A percentile compares a stretch with the other conserved stretches of the same genome.
phyloP scores from a whole-genome alignment of 2,329 filamentous ascomycete species.

The Ceratocystiopsis brevicomis region DNA sequence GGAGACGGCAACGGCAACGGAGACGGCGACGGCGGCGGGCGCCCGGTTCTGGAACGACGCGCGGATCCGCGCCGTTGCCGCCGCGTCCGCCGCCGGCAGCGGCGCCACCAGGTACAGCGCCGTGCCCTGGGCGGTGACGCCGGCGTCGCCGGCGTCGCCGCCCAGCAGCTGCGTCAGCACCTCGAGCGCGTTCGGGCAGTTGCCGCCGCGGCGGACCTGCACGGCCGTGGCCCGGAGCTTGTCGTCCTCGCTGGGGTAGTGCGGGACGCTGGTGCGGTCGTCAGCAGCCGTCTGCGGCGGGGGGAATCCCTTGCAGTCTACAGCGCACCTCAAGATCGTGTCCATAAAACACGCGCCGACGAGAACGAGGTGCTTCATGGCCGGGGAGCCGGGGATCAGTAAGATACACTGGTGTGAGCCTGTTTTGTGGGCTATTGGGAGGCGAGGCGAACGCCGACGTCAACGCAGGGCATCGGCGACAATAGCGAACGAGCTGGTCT shows the following conservation, averaged over 20 bases:
- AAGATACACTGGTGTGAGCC: no score
- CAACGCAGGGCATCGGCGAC: no score
- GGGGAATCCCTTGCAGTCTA: no score
- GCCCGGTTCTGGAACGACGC: conserved; percentile 25
- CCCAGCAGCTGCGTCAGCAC: conserved; percentile 46
- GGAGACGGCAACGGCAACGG: conserved; percentile 10
- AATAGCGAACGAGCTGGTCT: no score
- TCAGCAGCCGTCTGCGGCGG: background rate
- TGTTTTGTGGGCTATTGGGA: no score
- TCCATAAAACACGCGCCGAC: background rate
- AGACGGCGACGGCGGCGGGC: background rate
- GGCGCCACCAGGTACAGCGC: conserved; percentile 27
- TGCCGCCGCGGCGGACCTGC: conserved; percentile 46
- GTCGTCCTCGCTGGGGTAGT: conserved; percentile 51
- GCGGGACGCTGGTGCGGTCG: conserved; percentile 31
- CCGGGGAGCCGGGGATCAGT: no score
- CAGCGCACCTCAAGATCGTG: background rate
- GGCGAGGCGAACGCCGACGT: no score
- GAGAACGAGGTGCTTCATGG: background rate
- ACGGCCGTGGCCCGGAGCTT: conserved; percentile 48
- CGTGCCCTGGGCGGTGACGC: conserved; percentile 5
- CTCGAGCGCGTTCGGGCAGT: conserved; percentile 52
- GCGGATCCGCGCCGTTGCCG: conserved; percentile 31
- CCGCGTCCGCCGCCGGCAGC: conserved; percentile 33
- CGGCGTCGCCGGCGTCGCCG: background rate